A percentile compares a stretch with the other conserved stretches of the same genome.
These are phyloP conservation scores for Mycena amicta DNA, from an alignment of 768 basidiomycete species.

Conservation along the genomic window DNA sequence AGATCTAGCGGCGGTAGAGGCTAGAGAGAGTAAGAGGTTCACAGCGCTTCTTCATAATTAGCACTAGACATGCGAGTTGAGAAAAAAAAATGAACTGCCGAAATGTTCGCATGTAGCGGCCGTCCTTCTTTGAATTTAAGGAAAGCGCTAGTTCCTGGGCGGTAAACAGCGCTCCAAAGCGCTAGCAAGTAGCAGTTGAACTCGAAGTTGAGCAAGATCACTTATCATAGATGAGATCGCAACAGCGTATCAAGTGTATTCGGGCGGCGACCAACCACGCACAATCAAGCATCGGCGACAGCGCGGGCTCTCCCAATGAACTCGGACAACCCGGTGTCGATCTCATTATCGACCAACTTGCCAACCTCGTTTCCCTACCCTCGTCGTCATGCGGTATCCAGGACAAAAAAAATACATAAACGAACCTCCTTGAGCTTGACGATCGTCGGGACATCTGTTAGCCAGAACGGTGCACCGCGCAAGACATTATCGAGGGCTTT, in stretches of 20 bases:
- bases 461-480: slow-evolving; percentile 63
- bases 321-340: slow-evolving; percentile 31
- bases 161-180: neutral
- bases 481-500: slow-evolving; percentile 59
- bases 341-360: slow-evolving; percentile 43
- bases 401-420: neutral
- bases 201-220: too few relatives aligned
- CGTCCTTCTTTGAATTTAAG: too few relatives aligned
- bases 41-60: slow-evolving; percentile 11
- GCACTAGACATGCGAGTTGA: slow-evolving; percentile 1
- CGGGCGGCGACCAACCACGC: too few relatives aligned
- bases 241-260: too few relatives aligned
- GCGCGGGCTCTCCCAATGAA: slow-evolving; percentile 29
- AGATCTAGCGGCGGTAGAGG: slow-evolving; percentile 7
- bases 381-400: neutral
- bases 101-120: neutral
- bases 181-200: too few relatives aligned
- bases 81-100: neutral
- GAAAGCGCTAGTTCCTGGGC: neutral
- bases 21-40: slow-evolving; percentile 10
- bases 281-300: neutral
- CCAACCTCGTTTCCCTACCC: slow-evolving; percentile 37
- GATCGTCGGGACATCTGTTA: slow-evolving; percentile 66
- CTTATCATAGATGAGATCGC: too few relatives aligned
- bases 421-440: slow-evolving; percentile 42